Conservation (phyloP, 176 grass and related monocot species). For the Raddia distichophylla region DNA sequence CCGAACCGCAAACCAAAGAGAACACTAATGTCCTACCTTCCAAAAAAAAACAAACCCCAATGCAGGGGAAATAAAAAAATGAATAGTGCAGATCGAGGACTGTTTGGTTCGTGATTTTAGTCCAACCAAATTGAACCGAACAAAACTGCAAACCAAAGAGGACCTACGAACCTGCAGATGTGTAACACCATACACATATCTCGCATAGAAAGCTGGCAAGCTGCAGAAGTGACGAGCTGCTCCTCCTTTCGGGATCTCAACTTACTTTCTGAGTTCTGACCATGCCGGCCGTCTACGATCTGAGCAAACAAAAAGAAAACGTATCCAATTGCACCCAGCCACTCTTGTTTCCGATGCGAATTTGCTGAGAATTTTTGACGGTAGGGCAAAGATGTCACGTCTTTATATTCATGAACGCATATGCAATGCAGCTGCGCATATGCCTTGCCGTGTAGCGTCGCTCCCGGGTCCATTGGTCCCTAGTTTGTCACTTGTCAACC, state of each 20-base stretch:
- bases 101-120: too few relatives aligned
- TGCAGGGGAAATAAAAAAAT: too few relatives aligned
- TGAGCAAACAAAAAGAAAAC: not conserved
- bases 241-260: not conserved
- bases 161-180: too few relatives aligned
- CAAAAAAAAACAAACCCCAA: too few relatives aligned
- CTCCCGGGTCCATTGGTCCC: not conserved
- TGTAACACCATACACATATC: not conserved
- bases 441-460: not conserved
- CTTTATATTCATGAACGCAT: not conserved
- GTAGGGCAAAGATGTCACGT: not conserved
- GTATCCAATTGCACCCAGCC: not conserved
- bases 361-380: not conserved
- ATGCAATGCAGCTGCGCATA: not conserved
- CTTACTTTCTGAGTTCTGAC: not conserved
- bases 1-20: too few relatives aligned
- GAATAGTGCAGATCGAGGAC: too few relatives aligned
- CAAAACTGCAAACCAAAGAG: too few relatives aligned
- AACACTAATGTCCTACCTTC: too few relatives aligned
- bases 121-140: too few relatives aligned
- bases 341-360: slow-evolving; percentile 6
- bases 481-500: not conserved
- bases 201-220: not conserved
- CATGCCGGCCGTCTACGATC: not conserved
- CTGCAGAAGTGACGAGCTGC: not conserved